Evolutionary conservation across 768 basidiomycete species (phyloP).

Genomic region (Macrolepiota fuliginosa): DNA sequence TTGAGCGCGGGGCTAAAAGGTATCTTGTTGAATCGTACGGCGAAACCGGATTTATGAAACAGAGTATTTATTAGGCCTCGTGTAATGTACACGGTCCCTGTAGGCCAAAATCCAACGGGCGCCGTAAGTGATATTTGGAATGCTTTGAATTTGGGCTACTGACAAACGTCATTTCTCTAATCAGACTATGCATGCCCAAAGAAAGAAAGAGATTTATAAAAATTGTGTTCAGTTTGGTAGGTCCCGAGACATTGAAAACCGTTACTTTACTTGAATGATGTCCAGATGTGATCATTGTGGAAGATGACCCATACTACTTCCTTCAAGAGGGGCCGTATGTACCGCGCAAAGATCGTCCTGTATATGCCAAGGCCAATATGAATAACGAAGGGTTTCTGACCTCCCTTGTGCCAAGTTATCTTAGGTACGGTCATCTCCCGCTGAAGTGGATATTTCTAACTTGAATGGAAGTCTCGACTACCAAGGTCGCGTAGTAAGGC

Average conservation of each 20-base stretch:
- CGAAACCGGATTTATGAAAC: background rate
- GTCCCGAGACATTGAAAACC: background rate
- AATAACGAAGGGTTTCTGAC: conserved; percentile 44
- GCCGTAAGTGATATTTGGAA: conserved; percentile 41
- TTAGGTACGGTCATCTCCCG: conserved; percentile 36
- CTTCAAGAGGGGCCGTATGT: conserved; percentile 60
- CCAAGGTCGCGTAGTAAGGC: conserved; percentile 79
- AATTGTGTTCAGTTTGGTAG: conserved; percentile 78
- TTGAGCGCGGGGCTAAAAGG: conserved; percentile 53
- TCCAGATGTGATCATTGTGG: conserved; percentile 71
- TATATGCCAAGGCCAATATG: conserved; percentile 7
- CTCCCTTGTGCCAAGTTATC: conserved; percentile 58
- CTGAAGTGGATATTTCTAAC: background rate
- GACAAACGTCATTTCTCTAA: background rate
- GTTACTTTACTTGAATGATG: background rate
- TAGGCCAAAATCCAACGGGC: conserved; percentile 87
- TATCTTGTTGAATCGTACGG: conserved; percentile 21
- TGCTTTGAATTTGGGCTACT: background rate
- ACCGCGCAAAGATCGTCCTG: conserved; percentile 34
- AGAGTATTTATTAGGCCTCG: conserved; percentile 44
- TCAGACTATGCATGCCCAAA: conserved; percentile 55
- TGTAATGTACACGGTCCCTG: conserved; percentile 72
- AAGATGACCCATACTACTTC: conserved; percentile 84
- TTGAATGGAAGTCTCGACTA: conserved; percentile 51
- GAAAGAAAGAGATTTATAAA: conserved; percentile 82